These are phyloP conservation scores for Cucumis hystrix DNA, from an alignment of 306 rosid genomes.

Conservation along the genomic window DNA sequence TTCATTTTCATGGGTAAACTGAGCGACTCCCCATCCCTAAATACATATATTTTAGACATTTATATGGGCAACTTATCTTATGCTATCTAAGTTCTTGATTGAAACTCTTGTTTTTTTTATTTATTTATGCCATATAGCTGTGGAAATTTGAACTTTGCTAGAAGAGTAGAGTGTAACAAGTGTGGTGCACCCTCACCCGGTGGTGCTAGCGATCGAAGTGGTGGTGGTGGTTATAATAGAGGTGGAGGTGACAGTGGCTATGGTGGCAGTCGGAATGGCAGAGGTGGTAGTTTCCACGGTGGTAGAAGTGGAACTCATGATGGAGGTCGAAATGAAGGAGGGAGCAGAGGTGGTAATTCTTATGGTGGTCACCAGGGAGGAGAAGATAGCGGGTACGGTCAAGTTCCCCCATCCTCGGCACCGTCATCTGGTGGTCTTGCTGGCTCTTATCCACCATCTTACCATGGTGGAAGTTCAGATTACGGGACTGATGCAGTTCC, in stretches of 20 bases:
- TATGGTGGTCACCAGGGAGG: constrained; percentile 42
- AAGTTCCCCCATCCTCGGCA: constrained; percentile 48
- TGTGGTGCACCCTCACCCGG: constrained; percentile 81
- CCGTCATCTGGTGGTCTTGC: constrained; percentile 51
- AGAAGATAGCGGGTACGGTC: constrained; percentile 66
- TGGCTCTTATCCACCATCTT: constrained; percentile 47
- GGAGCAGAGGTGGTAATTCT: constrained; percentile 62
- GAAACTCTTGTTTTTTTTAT: not conserved
- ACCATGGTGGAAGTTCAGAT: constrained; percentile 39
- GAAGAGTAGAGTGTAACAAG: constrained; percentile 93
- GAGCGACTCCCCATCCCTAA: not conserved
- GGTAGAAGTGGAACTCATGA: constrained; percentile 40
- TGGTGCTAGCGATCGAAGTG: constrained; percentile 34
- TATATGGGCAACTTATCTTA: not conserved
- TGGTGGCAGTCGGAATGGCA: constrained; percentile 37
- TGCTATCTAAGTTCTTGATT: not conserved
- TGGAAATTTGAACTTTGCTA: constrained; percentile 88
- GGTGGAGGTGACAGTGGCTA: constrained; percentile 45
- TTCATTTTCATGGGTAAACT: not conserved
- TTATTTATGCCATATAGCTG: constrained; percentile 33
- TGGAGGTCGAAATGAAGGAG: constrained; percentile 39
- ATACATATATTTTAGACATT: constrained; percentile 11
- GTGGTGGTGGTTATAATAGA: constrained; percentile 27
- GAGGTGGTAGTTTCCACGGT: constrained; percentile 39
- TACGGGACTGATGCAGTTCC: constrained; percentile 93